Evolutionary conservation across 108 stramenopile species (phyloP).

Genomic region (Pseudonitzschia delicatissima): DNA sequence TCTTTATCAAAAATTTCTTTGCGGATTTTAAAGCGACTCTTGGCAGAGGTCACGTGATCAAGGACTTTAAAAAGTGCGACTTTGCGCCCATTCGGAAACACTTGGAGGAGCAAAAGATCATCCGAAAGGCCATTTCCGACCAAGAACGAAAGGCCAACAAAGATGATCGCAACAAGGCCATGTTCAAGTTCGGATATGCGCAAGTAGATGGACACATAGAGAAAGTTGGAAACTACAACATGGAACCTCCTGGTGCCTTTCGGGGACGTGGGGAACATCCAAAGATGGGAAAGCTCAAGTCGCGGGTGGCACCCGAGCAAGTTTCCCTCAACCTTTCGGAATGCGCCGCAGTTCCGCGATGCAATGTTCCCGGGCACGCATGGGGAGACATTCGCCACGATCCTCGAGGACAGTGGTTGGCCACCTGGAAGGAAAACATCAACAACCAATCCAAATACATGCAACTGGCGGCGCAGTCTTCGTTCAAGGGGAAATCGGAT

Average conservation of each 20-base stretch:
- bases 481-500: conserved; percentile 99
- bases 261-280: conserved; percentile 99
- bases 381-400: conserved; percentile 97
- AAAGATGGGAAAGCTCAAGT: conserved; percentile 97
- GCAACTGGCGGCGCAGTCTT: conserved; percentile 94
- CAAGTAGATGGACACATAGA: conserved; percentile 98
- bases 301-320: conserved; percentile 87
- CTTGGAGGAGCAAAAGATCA: conserved; percentile 85
- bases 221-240: conserved; percentile 89
- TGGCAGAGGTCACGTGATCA: conserved; percentile 79
- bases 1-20: conserved; percentile 97
- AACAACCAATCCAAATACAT: conserved; percentile 96
- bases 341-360: conserved; percentile 85
- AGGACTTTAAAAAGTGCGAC: conserved; percentile 92
- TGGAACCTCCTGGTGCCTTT: conserved; percentile 98
- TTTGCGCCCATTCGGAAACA: conserved; percentile 88
- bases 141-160: conserved; percentile 91
- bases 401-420: conserved; percentile 96
- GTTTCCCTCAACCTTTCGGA: conserved; percentile 85
- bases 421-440: conserved; percentile 98
- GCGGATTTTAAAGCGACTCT: conserved; percentile 81
- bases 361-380: conserved; percentile 92
- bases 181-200: conserved; percentile 87
- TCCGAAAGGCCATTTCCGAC: conserved; percentile 92
- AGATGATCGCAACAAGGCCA: conserved; percentile 74